Percentiles rank a stretch among this genome's conserved stretches.
Evolutionary conservation across 192 early-diverging fungal species (phyloP).

Genomic region (Linnemannia exigua): DNA sequence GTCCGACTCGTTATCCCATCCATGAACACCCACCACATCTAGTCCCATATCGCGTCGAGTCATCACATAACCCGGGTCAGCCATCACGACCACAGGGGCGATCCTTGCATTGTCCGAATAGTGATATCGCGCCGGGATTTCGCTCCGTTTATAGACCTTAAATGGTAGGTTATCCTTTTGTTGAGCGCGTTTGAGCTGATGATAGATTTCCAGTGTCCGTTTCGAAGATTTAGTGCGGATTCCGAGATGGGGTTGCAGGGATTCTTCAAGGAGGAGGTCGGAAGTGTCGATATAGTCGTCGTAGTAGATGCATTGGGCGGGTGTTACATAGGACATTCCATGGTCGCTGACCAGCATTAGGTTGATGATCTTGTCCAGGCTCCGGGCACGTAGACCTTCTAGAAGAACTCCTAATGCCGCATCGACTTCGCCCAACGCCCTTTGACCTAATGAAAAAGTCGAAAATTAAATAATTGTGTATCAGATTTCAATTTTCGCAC

Average conservation of each 20-base stretch:
- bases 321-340: slow-evolving; percentile 80
- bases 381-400: slow-evolving; percentile 66
- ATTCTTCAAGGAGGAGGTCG: slow-evolving; percentile 48
- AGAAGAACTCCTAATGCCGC: slow-evolving; percentile 71
- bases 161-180: slow-evolving; percentile 64
- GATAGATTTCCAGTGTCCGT: slow-evolving; percentile 67
- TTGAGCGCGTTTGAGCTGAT: slow-evolving; percentile 59
- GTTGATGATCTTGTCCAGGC: slow-evolving; percentile 75
- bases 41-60: slow-evolving; percentile 57
- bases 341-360: slow-evolving; percentile 86
- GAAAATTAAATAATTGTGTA: background rate
- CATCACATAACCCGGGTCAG: slow-evolving; percentile 76
- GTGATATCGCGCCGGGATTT: slow-evolving; percentile 81
- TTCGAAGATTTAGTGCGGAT: slow-evolving; percentile 66
- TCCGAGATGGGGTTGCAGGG: slow-evolving; percentile 68
- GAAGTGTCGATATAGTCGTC: slow-evolving; percentile 78
- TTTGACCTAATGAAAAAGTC: slow-evolving; percentile 22
- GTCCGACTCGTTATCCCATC: slow-evolving; percentile 81
- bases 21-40: slow-evolving; percentile 76
- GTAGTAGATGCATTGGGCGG: slow-evolving; percentile 74
- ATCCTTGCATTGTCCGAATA: slow-evolving; percentile 78
- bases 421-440: slow-evolving; percentile 42
- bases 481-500: background rate
- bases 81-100: slow-evolving; percentile 79
- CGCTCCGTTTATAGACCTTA: slow-evolving; percentile 77